Base-by-base conservation (phyloP, 2,329 filamentous ascomycete genomes). In the Grosmannia penicillata region DNA sequence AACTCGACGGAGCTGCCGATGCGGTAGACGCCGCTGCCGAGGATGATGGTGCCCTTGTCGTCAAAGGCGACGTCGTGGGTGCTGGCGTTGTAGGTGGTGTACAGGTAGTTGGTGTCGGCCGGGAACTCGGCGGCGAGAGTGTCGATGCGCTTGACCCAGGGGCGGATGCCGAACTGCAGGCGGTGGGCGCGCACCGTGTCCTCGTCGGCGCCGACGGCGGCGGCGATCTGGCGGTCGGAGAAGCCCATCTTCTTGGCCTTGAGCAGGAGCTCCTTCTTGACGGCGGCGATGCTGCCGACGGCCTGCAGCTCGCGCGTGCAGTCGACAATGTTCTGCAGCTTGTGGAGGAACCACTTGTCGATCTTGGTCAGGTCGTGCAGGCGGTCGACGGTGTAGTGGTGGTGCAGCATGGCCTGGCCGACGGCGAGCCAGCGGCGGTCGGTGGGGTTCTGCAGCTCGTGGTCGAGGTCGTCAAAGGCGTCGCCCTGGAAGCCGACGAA, bases 311-410 rank as follows among this genome's bases (percentile, higher is more conserved):
- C 83, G 48, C 75, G 76, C 43, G 82, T 84, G 65, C 82, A 87
- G 60, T 96, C 75, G 37, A 94, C 91, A 52, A 98, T 83, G 67
- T 96, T 96, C 65, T 94, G 79, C 37, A 98, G 76, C 73, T 98
- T 96, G 76, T 95, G 76, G 51, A 98, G 65, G 71, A 98, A 98
- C 91, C 91, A 96, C 64, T 93, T 94, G 67, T 96, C 91, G 53
- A 98, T 98, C 72, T 94, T 95, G 63, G 82, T 93, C 50, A 98
- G 67, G 7, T 95, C 85, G 56, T 96, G 86, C 14, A 98, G 71
- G 58, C 73, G 78, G 47, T 98, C 89, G 33, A 95, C 86, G 2
- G 83, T 76, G 68, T 98, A 98, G 60, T 82, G 81, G 64, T 95
- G 86, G 66, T 96, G 86, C 48, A 94, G 76, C 85, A 98, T 93